Conservation (phyloP, 306 rosid genomes). For the Fagus sylvatica region DNA sequence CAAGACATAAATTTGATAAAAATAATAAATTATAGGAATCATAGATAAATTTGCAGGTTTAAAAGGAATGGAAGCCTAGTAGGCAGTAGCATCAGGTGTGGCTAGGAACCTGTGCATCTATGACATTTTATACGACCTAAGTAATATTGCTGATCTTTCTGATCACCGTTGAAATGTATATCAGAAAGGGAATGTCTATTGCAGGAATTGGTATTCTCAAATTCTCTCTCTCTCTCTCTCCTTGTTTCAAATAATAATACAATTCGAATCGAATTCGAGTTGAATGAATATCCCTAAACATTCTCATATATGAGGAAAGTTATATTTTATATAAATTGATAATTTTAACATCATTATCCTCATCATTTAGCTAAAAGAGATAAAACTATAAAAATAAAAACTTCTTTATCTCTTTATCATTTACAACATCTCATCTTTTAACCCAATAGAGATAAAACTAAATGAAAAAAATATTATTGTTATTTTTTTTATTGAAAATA, state of each 20-base stretch:
- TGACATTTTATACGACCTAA: constrained; percentile 69
- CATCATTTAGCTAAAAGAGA: too few species aligned
- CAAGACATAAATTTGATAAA: constrained; percentile 33
- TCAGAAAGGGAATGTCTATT: neutral
- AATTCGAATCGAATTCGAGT: too few species aligned
- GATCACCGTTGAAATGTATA: neutral
- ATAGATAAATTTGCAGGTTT: constrained; percentile 52
- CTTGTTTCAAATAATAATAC: neutral
- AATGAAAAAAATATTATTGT: too few species aligned
- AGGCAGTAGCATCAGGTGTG: constrained; percentile 63
- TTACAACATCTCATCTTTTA: too few species aligned
- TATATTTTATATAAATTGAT: too few species aligned
- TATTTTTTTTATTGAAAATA: too few species aligned
- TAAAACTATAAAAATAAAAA: too few species aligned
- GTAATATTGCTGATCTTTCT: constrained; percentile 28
- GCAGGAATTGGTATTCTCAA: constrained; percentile 8
- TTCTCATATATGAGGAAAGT: too few species aligned
- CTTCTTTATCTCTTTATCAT: too few species aligned
- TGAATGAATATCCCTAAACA: too few species aligned
- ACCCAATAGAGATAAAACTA: too few species aligned
- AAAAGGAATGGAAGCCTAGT: constrained; percentile 64
- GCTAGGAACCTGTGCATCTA: constrained; percentile 60
- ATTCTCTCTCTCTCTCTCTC: neutral
- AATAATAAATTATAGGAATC: neutral
- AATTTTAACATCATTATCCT: too few species aligned